Evolutionary conservation across 2,329 filamentous ascomycete species (phyloP).

Genomic region (Ascochyta clinopodiicola): DNA sequence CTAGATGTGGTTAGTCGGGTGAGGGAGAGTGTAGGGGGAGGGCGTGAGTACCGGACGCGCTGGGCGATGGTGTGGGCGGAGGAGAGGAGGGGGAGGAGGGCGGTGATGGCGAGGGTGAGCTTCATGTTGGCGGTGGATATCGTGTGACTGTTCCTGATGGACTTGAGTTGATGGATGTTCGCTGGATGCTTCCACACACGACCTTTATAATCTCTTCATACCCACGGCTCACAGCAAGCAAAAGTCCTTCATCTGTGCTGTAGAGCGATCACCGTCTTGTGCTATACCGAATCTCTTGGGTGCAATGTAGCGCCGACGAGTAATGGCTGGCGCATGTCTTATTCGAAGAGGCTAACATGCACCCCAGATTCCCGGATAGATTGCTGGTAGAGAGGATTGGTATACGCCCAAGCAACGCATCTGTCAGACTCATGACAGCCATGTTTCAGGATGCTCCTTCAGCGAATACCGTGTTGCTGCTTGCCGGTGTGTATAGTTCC

Average conservation of each 20-base stretch:
- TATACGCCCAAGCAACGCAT: background rate
- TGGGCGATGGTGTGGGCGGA: slow-evolving; percentile 56
- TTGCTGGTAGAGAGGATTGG: background rate
- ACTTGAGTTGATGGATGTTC: too few species aligned
- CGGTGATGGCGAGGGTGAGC: slow-evolving; percentile 31
- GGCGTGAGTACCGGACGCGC: slow-evolving; percentile 40
- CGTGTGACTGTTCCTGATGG: background rate
- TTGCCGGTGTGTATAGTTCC: background rate
- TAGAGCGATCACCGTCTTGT: background rate
- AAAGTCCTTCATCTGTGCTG: background rate
- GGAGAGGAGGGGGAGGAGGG: slow-evolving; percentile 41
- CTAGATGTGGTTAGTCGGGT: slow-evolving; percentile 10
- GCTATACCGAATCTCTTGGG: background rate
- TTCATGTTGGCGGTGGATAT: slow-evolving; percentile 32
- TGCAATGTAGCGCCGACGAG: slow-evolving; percentile 8
- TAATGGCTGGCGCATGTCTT: background rate
- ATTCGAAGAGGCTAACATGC: background rate
- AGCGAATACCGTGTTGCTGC: slow-evolving; percentile 8
- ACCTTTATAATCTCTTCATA: background rate
- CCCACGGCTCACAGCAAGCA: background rate
- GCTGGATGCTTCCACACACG: background rate
- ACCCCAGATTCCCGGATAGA: slow-evolving; percentile 6
- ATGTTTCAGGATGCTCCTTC: slow-evolving; percentile 1
- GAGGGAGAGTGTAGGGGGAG: background rate
- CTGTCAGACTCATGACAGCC: background rate